A percentile compares a stretch with the other conserved stretches of the same genome.
These are phyloP conservation scores for Avena insularis DNA, from an alignment of 176 grass and related monocot species.

Conservation along the genomic window DNA sequence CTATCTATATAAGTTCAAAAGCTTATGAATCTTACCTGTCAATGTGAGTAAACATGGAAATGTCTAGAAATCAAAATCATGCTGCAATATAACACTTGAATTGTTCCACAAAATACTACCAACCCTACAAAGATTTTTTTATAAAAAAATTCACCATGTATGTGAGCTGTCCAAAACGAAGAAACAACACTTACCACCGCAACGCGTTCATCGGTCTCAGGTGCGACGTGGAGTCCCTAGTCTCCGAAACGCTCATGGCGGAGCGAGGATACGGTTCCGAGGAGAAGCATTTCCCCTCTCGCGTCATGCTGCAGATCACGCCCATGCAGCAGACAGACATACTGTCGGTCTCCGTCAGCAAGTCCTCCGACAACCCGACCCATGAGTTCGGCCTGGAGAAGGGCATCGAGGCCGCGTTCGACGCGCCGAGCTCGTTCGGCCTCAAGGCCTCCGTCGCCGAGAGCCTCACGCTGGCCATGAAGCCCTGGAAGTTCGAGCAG, in stretches of 20 bases:
- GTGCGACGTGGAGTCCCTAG: conserved; percentile 71
- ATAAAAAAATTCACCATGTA: background rate
- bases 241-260: conserved; percentile 77
- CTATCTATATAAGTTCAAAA: background rate
- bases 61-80: conserved; percentile 23
- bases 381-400: conserved; percentile 72
- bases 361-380: conserved; percentile 80
- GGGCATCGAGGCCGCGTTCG: conserved; percentile 71
- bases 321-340: conserved; percentile 84
- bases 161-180: conserved; percentile 11
- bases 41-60: background rate
- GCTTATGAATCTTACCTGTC: background rate
- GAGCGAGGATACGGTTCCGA: conserved; percentile 85
- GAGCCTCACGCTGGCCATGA: conserved; percentile 73
- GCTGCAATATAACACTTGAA: conserved; percentile 9
- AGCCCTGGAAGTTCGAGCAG: conserved; percentile 97
- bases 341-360: conserved; percentile 70
- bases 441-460: conserved; percentile 56
- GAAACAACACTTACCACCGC: conserved; percentile 41
- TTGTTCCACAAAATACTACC: conserved; percentile 13
- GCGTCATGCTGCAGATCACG: conserved; percentile 86
- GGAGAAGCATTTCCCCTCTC: conserved; percentile 91
- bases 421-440: conserved; percentile 73
- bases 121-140: background rate
- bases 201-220: conserved; percentile 43